phyloP scores from a whole-genome alignment of 1,284 basidiomycete genomes.

The Golubevia sp. region DNA sequence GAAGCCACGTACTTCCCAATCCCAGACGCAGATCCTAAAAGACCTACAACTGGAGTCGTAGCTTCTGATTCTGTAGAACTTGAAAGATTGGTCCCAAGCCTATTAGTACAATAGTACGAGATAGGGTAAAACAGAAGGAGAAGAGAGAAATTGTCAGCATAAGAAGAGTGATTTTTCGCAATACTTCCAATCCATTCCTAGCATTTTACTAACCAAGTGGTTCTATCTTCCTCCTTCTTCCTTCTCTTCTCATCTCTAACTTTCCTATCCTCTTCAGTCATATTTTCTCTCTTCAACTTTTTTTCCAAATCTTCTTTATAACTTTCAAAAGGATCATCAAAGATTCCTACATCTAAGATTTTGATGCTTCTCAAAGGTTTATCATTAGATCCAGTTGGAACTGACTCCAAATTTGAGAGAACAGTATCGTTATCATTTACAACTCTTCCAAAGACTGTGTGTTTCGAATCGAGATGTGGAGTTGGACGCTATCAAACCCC shows the following conservation, averaged over 20 bases:
- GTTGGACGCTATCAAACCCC: conserved; percentile 30
- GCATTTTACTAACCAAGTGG: conserved; percentile 42
- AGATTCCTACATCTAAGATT: conserved; percentile 29
- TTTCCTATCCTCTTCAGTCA: conserved; percentile 25
- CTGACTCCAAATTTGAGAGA: conserved; percentile 33
- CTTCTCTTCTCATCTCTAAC: conserved; percentile 37
- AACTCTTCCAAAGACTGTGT: conserved; percentile 56
- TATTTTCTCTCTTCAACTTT: conserved; percentile 23
- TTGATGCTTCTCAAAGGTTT: conserved; percentile 32
- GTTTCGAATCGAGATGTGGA: conserved; percentile 56
- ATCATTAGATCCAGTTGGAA: conserved; percentile 25
- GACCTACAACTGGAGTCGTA: neutral
- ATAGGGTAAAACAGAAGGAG: no score
- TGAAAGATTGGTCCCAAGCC: conserved; percentile 20
- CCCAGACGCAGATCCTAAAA: conserved; percentile 2
- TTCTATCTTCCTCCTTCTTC: conserved; percentile 44
- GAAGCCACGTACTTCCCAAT: conserved; percentile 25
- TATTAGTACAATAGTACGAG: no score
- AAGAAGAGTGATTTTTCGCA: no score
- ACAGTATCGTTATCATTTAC: conserved; percentile 50
- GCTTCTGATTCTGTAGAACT: neutral
- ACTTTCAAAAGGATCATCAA: conserved; percentile 47
- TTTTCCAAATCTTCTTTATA: conserved; percentile 26
- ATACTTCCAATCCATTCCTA: neutral
- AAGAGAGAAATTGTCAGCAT: no score